Conservation (phyloP, 2,329 filamentous ascomycete species). For the Cladosporium halotolerans region DNA sequence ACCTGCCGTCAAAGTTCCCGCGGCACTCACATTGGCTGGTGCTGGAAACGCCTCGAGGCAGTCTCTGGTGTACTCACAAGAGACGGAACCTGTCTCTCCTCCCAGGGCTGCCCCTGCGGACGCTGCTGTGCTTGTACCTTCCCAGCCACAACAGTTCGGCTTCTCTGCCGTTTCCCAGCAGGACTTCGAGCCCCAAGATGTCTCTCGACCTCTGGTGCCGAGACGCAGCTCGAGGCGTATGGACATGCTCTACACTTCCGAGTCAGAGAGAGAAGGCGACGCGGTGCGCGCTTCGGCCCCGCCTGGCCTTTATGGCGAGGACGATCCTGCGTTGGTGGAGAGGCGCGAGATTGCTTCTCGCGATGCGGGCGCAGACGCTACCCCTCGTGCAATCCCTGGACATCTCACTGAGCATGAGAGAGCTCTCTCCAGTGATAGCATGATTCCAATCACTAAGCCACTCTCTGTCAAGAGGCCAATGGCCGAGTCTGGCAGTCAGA, state of each 20-base stretch:
- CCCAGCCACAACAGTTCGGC: slow-evolving; percentile 15
- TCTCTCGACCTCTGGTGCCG: slow-evolving; percentile 12
- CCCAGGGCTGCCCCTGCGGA: neutral
- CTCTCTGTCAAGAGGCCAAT: slow-evolving; percentile 17
- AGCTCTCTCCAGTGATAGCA: slow-evolving; percentile 1
- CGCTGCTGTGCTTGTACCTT: neutral
- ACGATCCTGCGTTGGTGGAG: neutral
- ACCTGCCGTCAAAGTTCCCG: slow-evolving; percentile 4
- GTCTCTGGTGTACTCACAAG: slow-evolving; percentile 13
- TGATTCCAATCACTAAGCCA: slow-evolving; percentile 9
- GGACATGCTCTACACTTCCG: neutral
- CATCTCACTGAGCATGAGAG: slow-evolving; percentile 3
- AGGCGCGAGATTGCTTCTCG: neutral
- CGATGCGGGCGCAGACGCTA: slow-evolving; percentile 13
- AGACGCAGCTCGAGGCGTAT: slow-evolving; percentile 19
- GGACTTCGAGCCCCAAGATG: slow-evolving; percentile 20
- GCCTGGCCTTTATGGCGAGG: slow-evolving; percentile 1
- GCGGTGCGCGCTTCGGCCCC: slow-evolving; percentile 11
- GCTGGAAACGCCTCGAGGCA: neutral
- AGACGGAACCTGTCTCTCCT: slow-evolving; percentile 11
- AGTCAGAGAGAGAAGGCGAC: neutral
- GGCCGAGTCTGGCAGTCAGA: slow-evolving; percentile 71
- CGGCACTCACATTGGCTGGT: slow-evolving; percentile 8
- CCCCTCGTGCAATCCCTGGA: slow-evolving; percentile 12
- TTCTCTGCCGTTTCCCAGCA: slow-evolving; percentile 28